Conservation (phyloP, 2,329 filamentous ascomycete species). For the Emmonsia crescens region DNA sequence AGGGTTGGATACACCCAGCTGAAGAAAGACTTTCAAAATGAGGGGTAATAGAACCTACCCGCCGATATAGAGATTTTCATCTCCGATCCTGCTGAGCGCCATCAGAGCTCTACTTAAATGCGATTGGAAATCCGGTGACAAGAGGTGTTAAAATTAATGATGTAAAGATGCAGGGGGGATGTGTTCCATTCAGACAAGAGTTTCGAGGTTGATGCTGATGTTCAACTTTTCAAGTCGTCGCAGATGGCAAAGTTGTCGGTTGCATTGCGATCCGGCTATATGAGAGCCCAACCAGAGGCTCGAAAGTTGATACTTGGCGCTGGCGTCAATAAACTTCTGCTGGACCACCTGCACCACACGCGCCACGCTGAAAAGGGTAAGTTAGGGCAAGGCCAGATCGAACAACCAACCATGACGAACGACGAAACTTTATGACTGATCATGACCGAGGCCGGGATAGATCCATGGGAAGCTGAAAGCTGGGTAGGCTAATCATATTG, state of each 20-base stretch:
- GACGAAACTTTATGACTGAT: background rate
- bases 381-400: background rate
- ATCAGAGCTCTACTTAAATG: slow-evolving; percentile 13
- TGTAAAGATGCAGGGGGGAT: background rate
- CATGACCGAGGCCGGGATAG: background rate
- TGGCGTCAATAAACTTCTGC: background rate
- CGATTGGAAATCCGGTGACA: background rate
- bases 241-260: background rate
- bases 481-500: background rate
- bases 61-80: slow-evolving; percentile 65
- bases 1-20: background rate
- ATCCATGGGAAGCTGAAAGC: background rate
- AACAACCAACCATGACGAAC: background rate
- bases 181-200: background rate
- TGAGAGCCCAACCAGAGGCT: background rate
- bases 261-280: background rate
- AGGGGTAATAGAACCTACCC: slow-evolving; percentile 44
- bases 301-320: background rate
- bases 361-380: background rate
- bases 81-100: slow-evolving; percentile 54
- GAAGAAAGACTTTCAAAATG: background rate
- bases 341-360: no score
- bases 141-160: background rate
- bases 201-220: background rate
- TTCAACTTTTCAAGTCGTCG: background rate